These are phyloP conservation scores for Colletotrichum trifolii DNA, from an alignment of 2,329 filamentous ascomycete genomes.

Conservation along the genomic window DNA sequence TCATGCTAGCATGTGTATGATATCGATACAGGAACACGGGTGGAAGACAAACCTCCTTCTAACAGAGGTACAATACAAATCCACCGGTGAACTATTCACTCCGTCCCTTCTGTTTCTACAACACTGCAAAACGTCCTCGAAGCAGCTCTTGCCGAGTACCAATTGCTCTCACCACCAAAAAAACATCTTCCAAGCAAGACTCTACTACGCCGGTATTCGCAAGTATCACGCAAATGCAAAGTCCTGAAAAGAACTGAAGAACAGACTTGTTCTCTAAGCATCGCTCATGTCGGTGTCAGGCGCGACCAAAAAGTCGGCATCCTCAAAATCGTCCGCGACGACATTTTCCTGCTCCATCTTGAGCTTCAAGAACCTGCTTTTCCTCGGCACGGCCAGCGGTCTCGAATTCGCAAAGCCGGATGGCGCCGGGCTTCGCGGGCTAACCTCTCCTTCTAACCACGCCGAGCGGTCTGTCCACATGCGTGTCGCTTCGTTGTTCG, in stretches of 20 bases:
- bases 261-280: slow-evolving; percentile 33
- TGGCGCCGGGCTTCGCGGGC: slow-evolving; percentile 52
- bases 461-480: slow-evolving; percentile 42
- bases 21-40: slow-evolving; percentile 19
- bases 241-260: too few species aligned
- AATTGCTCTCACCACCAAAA: not conserved
- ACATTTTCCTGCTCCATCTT: slow-evolving; percentile 59
- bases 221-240: too few species aligned
- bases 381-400: slow-evolving; percentile 60
- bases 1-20: slow-evolving; percentile 22
- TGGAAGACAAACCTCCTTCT: not conserved
- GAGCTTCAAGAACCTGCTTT: slow-evolving; percentile 37
- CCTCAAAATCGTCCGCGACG: slow-evolving; percentile 70
- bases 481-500: slow-evolving; percentile 38
- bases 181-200: slow-evolving; percentile 20
- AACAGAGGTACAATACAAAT: not conserved
- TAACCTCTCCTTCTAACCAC: slow-evolving; percentile 52
- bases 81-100: too few species aligned
- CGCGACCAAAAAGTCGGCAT: slow-evolving; percentile 72
- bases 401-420: slow-evolving; percentile 53
- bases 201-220: too few species aligned
- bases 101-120: not conserved
- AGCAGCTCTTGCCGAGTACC: slow-evolving; percentile 40
- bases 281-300: slow-evolving; percentile 57
- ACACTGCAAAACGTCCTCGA: slow-evolving; percentile 30